Conservation (phyloP, 1,139 yeast genomes). For the Debaryomyces psychrophilus region DNA sequence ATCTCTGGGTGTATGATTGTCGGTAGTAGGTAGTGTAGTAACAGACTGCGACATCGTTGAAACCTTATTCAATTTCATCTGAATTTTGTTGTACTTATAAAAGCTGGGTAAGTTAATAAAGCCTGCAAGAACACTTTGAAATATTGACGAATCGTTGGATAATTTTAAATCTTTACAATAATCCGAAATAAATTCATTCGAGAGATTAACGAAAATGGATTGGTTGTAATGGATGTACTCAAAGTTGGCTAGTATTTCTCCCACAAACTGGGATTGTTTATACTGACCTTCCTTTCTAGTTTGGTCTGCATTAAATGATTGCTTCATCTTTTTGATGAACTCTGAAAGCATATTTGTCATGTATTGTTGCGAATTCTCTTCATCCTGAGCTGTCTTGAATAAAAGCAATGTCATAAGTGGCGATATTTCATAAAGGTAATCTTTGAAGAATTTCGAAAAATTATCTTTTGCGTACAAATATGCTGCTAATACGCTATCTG, state of each 20-base stretch:
- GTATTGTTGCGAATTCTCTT: conserved; percentile 22
- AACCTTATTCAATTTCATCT: conserved; percentile 31
- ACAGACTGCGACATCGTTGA: conserved; percentile 16
- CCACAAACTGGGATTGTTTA: conserved; percentile 42
- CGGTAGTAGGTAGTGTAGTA: background rate
- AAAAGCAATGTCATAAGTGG: conserved; percentile 56
- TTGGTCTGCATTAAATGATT: conserved; percentile 26
- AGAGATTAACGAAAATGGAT: conserved; percentile 36
- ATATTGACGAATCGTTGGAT: conserved; percentile 72
- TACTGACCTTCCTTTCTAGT: conserved; percentile 21
- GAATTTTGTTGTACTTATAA: conserved; percentile 62
- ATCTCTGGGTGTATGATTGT: background rate
- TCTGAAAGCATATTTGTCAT: conserved; percentile 26
- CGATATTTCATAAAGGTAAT: conserved; percentile 49
- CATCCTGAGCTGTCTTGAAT: conserved; percentile 26
- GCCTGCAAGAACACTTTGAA: conserved; percentile 69
- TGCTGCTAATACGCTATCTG: conserved; percentile 46
- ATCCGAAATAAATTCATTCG: conserved; percentile 63
- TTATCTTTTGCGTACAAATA: conserved; percentile 58
- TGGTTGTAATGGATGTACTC: conserved; percentile 40
- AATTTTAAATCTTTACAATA: conserved; percentile 66
- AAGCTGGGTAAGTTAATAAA: conserved; percentile 71
- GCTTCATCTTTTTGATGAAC: conserved; percentile 30
- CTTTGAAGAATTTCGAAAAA: conserved; percentile 49
- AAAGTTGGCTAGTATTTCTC: conserved; percentile 40